A percentile compares a stretch with the other conserved stretches of the same genome.
Evolutionary conservation across 78 protist genomes (phyloP).

Genomic region (Cavenderia fasciculata): DNA sequence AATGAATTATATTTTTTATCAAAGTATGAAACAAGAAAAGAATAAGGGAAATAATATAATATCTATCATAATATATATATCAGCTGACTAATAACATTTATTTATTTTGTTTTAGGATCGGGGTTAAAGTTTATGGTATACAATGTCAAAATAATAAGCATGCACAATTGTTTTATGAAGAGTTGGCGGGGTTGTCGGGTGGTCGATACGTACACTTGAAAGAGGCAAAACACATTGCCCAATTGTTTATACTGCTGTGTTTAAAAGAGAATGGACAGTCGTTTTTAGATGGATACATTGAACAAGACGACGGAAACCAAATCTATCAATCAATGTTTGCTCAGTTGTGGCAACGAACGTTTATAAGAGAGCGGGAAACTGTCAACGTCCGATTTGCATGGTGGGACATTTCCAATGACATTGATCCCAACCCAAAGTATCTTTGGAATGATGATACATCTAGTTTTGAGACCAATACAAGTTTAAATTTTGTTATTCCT

Average conservation of each 20-base stretch:
- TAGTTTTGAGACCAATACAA: constrained; percentile 4
- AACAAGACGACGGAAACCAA: neutral
- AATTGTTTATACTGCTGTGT: constrained; percentile 14
- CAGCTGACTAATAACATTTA: neutral
- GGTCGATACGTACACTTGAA: constrained; percentile 61
- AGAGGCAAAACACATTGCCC: constrained; percentile 19
- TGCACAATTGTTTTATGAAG: constrained; percentile 79
- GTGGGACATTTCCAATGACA: constrained; percentile 72
- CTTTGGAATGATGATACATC: constrained; percentile 7
- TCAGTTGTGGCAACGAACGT: neutral
- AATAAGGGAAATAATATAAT: too few relatives aligned
- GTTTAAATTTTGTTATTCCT: too few relatives aligned
- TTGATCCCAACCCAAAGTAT: constrained; percentile 29
- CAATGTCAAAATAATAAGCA: constrained; percentile 49
- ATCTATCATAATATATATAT: neutral
- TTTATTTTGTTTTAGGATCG: constrained; percentile 16
- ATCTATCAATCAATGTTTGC: neutral
- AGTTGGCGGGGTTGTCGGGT: constrained; percentile 59
- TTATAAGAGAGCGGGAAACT: constrained; percentile 46
- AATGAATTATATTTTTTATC: constrained; percentile 49
- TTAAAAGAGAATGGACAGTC: constrained; percentile 7
- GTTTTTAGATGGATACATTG: neutral
- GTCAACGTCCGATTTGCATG: constrained; percentile 45
- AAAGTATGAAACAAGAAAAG: constrained; percentile 24
- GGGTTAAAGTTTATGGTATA: constrained; percentile 66